A percentile compares a stretch with the other conserved stretches of the same genome.
Conservation (phyloP, 441 rosid genomes). For the Erodium texanum region DNA sequence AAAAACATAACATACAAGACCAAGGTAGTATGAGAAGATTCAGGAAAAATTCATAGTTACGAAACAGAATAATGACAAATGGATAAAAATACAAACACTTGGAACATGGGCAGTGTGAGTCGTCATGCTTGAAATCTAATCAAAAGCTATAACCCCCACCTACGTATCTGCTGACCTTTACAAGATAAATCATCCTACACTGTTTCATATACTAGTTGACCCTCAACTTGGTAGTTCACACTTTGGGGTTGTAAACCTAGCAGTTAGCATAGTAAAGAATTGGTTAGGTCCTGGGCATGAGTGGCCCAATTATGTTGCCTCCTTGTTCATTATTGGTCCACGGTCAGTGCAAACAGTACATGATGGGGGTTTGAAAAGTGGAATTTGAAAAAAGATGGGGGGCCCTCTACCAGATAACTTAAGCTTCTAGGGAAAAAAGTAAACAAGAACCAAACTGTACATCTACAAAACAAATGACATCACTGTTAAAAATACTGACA, state of each 20-base stretch:
- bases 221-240: neutral
- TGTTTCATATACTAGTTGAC: neutral
- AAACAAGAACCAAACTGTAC: neutral
- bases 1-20: neutral
- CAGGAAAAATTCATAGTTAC: neutral
- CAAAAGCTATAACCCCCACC: neutral
- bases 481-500: neutral
- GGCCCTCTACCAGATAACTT: neutral
- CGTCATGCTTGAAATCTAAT: neutral
- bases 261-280: neutral
- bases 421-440: neutral
- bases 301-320: neutral
- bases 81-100: neutral
- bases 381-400: neutral
- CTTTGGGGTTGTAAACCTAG: neutral
- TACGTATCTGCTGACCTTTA: neutral
- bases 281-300: neutral
- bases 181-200: neutral
- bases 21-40: neutral
- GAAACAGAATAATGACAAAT: neutral
- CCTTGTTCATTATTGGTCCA: neutral
- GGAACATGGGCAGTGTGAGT: neutral
- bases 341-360: neutral
- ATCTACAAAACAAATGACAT: neutral
- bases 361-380: neutral